These are phyloP conservation scores for Alopecurus myosuroides DNA, from an alignment of 176 grass and related monocot genomes.

Conservation along the genomic window DNA sequence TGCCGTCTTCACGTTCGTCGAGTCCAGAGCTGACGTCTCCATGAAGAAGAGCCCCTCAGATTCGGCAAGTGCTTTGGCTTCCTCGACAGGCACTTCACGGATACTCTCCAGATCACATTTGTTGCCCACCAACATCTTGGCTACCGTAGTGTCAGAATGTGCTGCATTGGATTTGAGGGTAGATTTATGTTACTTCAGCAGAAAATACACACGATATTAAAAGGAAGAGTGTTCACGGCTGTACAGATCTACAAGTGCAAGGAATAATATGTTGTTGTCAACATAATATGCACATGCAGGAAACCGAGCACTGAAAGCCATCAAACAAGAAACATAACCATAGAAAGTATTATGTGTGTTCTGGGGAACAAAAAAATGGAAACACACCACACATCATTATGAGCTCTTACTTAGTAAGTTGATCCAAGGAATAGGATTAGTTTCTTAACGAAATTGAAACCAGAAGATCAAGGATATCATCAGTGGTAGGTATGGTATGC, in stretches of 20 bases:
- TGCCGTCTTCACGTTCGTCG: constrained; percentile 70
- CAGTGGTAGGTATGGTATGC: neutral
- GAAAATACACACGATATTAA: neutral
- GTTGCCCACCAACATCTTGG: constrained; percentile 90
- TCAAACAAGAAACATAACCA: neutral
- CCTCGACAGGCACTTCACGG: constrained; percentile 58
- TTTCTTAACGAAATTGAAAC: neutral
- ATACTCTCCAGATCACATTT: constrained; percentile 79
- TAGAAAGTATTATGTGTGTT: neutral
- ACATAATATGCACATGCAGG: neutral
- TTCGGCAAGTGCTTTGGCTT: constrained; percentile 76
- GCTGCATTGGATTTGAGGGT: constrained; percentile 37
- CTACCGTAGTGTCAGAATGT: constrained; percentile 76
- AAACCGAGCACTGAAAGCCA: neutral
- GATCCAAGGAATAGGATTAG: neutral
- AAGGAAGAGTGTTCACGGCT: neutral
- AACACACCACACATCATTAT: neutral
- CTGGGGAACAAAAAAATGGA: neutral
- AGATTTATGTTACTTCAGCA: neutral
- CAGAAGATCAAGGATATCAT: neutral
- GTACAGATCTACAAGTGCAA: too few relatives aligned
- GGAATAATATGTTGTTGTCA: too few relatives aligned
- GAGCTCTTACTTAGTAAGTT: neutral
- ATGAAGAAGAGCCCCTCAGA: constrained; percentile 84
- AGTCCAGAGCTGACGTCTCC: constrained; percentile 83